phyloP scores from a whole-genome alignment of 1,284 basidiomycete species.

The Testicularia cyperi region DNA sequence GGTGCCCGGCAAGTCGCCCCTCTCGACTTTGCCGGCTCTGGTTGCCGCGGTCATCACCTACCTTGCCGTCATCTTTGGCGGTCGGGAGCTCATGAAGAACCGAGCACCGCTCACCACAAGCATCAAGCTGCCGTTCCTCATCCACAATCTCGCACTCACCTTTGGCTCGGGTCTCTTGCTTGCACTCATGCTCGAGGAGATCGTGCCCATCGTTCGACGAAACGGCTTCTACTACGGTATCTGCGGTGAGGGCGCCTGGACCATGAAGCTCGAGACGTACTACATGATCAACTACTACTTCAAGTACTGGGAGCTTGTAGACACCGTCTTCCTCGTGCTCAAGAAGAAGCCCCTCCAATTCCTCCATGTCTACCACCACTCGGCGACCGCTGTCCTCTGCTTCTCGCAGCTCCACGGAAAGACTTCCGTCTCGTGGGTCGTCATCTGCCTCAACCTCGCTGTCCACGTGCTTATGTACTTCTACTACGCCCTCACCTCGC shows the following conservation, averaged over 20 bases:
- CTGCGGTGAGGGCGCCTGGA: conserved; percentile 79
- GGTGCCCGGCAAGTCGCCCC: conserved; percentile 46
- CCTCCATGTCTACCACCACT: conserved; percentile 97
- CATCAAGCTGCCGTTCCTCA: conserved; percentile 77
- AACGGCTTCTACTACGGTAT: conserved; percentile 66
- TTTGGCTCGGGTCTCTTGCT: conserved; percentile 79
- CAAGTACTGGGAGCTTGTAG: conserved; percentile 71
- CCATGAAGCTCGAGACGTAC: conserved; percentile 66
- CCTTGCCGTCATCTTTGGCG: conserved; percentile 83
- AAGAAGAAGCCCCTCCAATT: conserved; percentile 96
- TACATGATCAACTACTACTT: conserved; percentile 91
- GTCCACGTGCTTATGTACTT: conserved; percentile 95
- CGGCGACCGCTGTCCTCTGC: conserved; percentile 93
- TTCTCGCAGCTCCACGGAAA: conserved; percentile 82
- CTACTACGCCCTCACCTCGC: conserved; percentile 54
- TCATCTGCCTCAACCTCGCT: conserved; percentile 85
- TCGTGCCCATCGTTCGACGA: conserved; percentile 39
- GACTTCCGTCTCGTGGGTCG: conserved; percentile 84
- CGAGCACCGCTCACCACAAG: conserved; percentile 65
- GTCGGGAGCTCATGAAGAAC: conserved; percentile 77
- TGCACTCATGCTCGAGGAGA: conserved; percentile 77
- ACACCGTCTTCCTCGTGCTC: conserved; percentile 94
- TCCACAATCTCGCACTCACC: conserved; percentile 87
- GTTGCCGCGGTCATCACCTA: conserved; percentile 71
- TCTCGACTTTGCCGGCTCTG: conserved; percentile 45